A percentile compares a stretch with the other conserved stretches of the same genome.
Evolutionary conservation across 177 flowering plant species (phyloP).

Genomic region (Vitis hybrid): DNA sequence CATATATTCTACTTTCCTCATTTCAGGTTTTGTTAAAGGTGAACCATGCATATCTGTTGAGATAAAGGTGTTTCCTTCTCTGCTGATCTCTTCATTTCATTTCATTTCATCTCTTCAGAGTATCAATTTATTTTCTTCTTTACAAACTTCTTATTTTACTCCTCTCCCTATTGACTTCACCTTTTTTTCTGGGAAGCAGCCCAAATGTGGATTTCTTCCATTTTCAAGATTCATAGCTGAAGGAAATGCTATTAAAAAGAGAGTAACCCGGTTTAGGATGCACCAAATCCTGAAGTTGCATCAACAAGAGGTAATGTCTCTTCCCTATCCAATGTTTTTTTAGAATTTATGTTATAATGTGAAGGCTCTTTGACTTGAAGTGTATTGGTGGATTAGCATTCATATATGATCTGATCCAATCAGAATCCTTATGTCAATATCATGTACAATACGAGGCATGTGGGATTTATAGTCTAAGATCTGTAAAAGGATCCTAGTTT

Average conservation of each 20-base stretch:
- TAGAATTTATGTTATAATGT: not conserved
- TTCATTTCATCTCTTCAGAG: not conserved
- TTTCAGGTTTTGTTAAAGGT: constrained; percentile 51
- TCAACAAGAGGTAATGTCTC: constrained; percentile 57
- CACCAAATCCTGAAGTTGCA: constrained; percentile 82
- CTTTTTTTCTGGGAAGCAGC: constrained; percentile 45
- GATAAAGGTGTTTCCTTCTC: constrained; percentile 64
- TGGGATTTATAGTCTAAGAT: not conserved
- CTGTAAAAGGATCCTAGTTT: not conserved
- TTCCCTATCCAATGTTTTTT: not conserved
- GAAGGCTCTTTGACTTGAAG: not conserved
- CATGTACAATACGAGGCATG: too few relatives aligned
- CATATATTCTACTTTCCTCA: constrained; percentile 1
- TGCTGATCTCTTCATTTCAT: not conserved
- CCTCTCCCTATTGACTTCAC: constrained; percentile 7
- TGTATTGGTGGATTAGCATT: not conserved
- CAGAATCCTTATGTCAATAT: not conserved
- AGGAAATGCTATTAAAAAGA: constrained; percentile 58
- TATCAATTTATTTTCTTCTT: not conserved
- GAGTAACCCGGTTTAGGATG: constrained; percentile 68
- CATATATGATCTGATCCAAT: not conserved
- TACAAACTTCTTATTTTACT: not conserved
- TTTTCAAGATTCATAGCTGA: constrained; percentile 65
- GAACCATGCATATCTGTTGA: constrained; percentile 68
- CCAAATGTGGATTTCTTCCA: constrained; percentile 98